Evolutionary conservation across 2,329 filamentous ascomycete species (phyloP), one percentile per base, ranked within the genome.

Genomic region (Fusarium beomiforme): DNA sequence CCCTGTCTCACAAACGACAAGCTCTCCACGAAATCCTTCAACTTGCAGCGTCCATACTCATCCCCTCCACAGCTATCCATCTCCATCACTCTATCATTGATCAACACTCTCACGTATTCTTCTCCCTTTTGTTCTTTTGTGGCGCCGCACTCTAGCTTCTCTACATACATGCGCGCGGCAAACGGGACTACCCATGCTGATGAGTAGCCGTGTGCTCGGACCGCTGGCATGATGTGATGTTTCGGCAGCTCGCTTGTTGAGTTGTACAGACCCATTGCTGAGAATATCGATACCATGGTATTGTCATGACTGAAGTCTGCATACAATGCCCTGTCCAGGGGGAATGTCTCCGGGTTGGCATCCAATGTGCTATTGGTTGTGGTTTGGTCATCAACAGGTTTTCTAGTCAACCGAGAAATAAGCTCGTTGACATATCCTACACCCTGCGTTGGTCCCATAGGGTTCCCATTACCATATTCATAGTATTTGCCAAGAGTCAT

Each of bases 241-340:
- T 85, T 86, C 5, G 87, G 85, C 26, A 92, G 81, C 14, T 86
- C 83, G 17, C 78, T 76, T 0, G 89, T 93, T 44, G 81, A 82
- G 72, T 94, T 92, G 81, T 94, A 97, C 29, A 97, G 82, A 0
- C 94, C 93, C 70, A 98, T 78, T 0, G 94, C 93, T 8, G 89
- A 90, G 77, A 92, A 92, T 10, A 97, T 89, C 11, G 88, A 87
- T 33, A 88, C 89, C 90, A 98, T 94, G 77, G 92, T 90, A 79
- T 97, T 97, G 81, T 98, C 95, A 80, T 98, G 95, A 69, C 91
- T 93, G 78, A 98, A 97, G 80, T 98, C 95, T 1, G 93, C 94
- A 77, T 97, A 98, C 3, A 97, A 82, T 14, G 82, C 82, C 44
- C 83, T 81, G 67, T 87, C 85, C 0, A 97, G 83, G 0, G 95